phyloP scores from a whole-genome alignment of 2,329 filamentous ascomycete genomes.

The Aspergillus puulaauensis region DNA sequence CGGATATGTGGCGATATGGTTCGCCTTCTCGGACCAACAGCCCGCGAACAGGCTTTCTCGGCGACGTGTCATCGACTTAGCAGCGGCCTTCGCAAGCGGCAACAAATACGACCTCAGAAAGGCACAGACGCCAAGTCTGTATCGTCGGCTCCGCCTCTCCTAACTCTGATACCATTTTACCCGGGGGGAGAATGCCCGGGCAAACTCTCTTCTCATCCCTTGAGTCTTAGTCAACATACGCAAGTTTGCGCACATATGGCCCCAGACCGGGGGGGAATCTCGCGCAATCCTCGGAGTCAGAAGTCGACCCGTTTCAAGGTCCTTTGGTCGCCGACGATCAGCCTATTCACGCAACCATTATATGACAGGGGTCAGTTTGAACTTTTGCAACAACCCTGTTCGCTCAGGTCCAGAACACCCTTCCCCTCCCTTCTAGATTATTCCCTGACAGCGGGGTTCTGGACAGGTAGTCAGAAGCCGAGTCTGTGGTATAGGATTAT shows the following conservation, averaged over 20 bases:
- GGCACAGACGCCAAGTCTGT: constrained; percentile 9
- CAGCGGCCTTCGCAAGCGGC: background rate
- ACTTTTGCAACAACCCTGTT: background rate
- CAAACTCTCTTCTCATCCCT: background rate
- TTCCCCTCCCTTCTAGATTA: constrained; percentile 4
- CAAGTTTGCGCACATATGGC: background rate
- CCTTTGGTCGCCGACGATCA: background rate
- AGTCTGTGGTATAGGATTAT: background rate
- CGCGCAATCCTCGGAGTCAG: background rate
- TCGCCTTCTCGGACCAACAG: constrained; percentile 3
- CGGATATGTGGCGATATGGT: background rate
- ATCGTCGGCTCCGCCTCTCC: constrained; percentile 4
- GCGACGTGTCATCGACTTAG: constrained; percentile 20
- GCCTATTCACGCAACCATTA: background rate
- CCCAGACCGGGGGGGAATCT: too few species aligned
- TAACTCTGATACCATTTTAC: constrained; percentile 3
- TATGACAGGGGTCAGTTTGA: background rate
- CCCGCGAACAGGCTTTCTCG: constrained; percentile 3
- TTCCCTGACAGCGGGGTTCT: background rate
- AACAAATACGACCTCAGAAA: background rate
- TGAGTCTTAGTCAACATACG: background rate
- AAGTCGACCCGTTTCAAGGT: background rate
- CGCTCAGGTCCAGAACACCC: constrained; percentile 4
- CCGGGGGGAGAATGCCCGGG: background rate
- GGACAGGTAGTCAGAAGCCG: background rate